Evolutionary conservation across 1,284 basidiomycete species (phyloP).

Genomic region (Papiliotrema laurentii): DNA sequence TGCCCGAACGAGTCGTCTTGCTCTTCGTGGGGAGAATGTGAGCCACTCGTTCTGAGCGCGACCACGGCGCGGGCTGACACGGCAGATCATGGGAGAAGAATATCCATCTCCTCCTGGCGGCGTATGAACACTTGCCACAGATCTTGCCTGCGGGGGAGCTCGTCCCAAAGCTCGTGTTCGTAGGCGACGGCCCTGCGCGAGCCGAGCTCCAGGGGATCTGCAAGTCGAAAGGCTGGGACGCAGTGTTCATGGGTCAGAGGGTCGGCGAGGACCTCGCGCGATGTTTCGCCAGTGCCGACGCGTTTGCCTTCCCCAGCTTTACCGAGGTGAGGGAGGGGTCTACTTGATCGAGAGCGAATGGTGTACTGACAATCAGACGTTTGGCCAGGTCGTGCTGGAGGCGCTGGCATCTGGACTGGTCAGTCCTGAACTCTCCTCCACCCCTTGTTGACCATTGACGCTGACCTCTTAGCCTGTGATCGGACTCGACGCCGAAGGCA

Average conservation of each 20-base stretch:
- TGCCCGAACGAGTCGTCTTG: constrained; percentile 32
- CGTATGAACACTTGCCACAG: constrained; percentile 46
- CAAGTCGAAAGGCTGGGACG: constrained; percentile 48
- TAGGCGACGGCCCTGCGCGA: constrained; percentile 56
- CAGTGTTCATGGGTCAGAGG: constrained; percentile 54
- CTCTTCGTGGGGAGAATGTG: constrained; percentile 48
- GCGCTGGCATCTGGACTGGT: constrained; percentile 54
- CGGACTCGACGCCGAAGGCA: constrained; percentile 57
- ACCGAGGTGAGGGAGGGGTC: constrained; percentile 47
- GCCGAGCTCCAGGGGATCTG: constrained; percentile 51
- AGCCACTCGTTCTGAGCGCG: constrained; percentile 10
- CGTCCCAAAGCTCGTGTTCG: constrained; percentile 55
- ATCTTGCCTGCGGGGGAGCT: constrained; percentile 21
- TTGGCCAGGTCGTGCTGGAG: constrained; percentile 57
- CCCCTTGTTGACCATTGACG: neutral
- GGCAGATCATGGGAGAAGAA: constrained; percentile 57
- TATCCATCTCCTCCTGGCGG: constrained; percentile 54
- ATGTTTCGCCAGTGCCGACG: constrained; percentile 54
- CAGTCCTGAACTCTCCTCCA: constrained; percentile 4
- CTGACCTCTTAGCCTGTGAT: constrained; percentile 50
- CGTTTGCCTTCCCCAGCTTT: constrained; percentile 56
- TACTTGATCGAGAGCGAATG: neutral
- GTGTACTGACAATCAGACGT: constrained; percentile 46
- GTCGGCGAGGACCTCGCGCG: constrained; percentile 47
- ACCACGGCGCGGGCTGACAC: neutral